phyloP scores from a whole-genome alignment of 2,329 filamentous ascomycete genomes.

The Endoconidiophora polonica region DNA sequence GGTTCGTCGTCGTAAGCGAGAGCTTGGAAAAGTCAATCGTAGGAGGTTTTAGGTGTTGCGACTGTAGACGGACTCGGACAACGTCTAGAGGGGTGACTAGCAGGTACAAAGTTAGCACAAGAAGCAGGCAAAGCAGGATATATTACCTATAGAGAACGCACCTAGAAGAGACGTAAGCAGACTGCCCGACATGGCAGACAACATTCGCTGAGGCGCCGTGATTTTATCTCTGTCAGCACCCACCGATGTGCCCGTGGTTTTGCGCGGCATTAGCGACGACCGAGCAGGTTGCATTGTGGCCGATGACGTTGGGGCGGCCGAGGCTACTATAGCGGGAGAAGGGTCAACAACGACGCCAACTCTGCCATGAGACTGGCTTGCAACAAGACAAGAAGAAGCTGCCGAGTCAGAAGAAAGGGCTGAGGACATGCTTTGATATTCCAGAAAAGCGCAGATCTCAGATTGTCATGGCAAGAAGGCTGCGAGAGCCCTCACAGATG shows the following conservation, averaged over 20 bases:
- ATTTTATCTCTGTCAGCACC: slow-evolving; percentile 40
- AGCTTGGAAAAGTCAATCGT: slow-evolving; percentile 40
- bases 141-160: slow-evolving; percentile 26
- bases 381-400: too few species aligned
- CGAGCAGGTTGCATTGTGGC: neutral
- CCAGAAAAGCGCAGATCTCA: too few species aligned
- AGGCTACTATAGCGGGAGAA: too few species aligned
- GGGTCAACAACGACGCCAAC: too few species aligned
- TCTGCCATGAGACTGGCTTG: too few species aligned
- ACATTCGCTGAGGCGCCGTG: slow-evolving; percentile 78
- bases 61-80: slow-evolving; percentile 85
- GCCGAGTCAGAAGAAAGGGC: too few species aligned
- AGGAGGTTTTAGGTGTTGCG: slow-evolving; percentile 42
- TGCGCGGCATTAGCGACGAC: neutral
- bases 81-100: slow-evolving; percentile 90
- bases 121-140: neutral
- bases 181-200: slow-evolving; percentile 82
- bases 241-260: neutral
- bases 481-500: too few species aligned
- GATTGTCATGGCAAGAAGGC: too few species aligned
- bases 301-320: neutral
- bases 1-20: slow-evolving; percentile 31
- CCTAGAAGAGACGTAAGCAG: slow-evolving; percentile 76
- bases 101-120: slow-evolving; percentile 5
- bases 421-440: too few species aligned